Evolutionary conservation across 2,329 filamentous ascomycete species (phyloP).

Genomic region (Aspergillus pseudoglaucus): DNA sequence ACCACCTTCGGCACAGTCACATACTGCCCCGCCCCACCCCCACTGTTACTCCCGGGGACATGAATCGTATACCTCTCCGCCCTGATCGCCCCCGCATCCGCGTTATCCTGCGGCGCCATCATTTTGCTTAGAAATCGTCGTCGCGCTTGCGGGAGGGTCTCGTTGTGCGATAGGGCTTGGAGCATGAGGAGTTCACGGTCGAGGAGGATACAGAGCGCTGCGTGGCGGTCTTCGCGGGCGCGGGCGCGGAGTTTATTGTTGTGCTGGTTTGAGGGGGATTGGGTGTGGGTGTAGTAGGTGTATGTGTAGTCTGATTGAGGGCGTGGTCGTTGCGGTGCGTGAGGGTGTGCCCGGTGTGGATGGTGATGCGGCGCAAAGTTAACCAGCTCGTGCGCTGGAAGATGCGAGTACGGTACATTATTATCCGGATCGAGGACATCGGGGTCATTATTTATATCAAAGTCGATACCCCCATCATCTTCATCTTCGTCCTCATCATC

Average conservation of each 20-base stretch:
- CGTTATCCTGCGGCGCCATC: constrained; percentile 22
- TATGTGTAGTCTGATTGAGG: too few species aligned
- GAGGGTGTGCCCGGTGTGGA: too few species aligned
- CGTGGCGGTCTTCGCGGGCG: constrained; percentile 30
- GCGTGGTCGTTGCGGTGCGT: too few species aligned
- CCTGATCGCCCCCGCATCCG: constrained; percentile 20
- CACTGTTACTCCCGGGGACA: not conserved
- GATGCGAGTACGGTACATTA: too few species aligned
- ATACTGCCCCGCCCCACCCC: not conserved
- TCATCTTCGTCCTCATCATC: constrained; percentile 14
- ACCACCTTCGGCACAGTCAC: constrained; percentile 1
- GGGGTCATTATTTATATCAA: constrained; percentile 7
- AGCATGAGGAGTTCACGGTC: constrained; percentile 36
- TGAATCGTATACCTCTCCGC: constrained; percentile 22
- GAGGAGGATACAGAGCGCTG: constrained; percentile 31
- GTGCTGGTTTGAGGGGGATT: constrained; percentile 9
- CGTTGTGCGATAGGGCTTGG: constrained; percentile 32
- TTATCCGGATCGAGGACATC: too few species aligned
- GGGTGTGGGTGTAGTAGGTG: too few species aligned
- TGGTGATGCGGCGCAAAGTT: too few species aligned
- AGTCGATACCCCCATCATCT: constrained; percentile 18
- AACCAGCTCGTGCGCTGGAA: too few species aligned
- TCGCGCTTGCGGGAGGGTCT: constrained; percentile 36
- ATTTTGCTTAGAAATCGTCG: constrained; percentile 31
- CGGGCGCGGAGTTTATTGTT: constrained; percentile 17